Evolutionary conservation across 495 filamentous ascomycete species (phyloP), one percentile per base, ranked within the genome.

Genomic region (Astrothelium subdiscretum): DNA sequence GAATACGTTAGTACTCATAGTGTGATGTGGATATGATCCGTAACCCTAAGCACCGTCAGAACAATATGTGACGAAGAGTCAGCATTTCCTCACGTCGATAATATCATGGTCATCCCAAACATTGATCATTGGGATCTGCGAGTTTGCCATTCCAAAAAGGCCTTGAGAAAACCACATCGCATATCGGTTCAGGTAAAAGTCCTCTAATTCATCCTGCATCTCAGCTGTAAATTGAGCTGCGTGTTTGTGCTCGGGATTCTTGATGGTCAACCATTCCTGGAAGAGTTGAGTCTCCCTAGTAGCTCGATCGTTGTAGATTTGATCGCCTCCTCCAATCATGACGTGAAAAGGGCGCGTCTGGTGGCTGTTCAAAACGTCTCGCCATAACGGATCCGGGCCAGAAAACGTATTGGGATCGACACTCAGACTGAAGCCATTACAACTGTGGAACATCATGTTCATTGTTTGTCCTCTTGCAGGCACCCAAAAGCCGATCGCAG

Each of bases 81-180:
- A 26, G 2, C 11, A 44, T 5, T 5, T 0, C 67, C 70, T 66
- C 60, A 72, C 70, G 73, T 98, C 92, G 65, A 98, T 94, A 67
- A 97, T 95, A 66, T 98, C 94, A 75, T 97, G 94, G 68, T 97
- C 94, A 73, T 97, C 94, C 78, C 87, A 97, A 65, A 98, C 89
- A 72, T 98, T 98, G 67, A 98, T 80, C 92, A 96, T 97, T 48
- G 94, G 94, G 58, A 98, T 97, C 70, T 97, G 94, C 8, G 88
- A 87, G 66, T 87, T 92, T 0, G 92, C 94, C 72, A 97, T 83
- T 27, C 88, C 87, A 71, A 95, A 98, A 32, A 96, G 79, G 1
- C 95, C 94, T 70, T 96, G 92, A 2, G 91, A 95, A 73, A 96
- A 98, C 92, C 94, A 97, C 70, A 80, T 81, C 63, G 83, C 81